Percentiles rank a stretch among this genome's conserved stretches.
phyloP scores from a whole-genome alignment of 805 yeast genomes.

The Zygoascus flipseniorum region DNA sequence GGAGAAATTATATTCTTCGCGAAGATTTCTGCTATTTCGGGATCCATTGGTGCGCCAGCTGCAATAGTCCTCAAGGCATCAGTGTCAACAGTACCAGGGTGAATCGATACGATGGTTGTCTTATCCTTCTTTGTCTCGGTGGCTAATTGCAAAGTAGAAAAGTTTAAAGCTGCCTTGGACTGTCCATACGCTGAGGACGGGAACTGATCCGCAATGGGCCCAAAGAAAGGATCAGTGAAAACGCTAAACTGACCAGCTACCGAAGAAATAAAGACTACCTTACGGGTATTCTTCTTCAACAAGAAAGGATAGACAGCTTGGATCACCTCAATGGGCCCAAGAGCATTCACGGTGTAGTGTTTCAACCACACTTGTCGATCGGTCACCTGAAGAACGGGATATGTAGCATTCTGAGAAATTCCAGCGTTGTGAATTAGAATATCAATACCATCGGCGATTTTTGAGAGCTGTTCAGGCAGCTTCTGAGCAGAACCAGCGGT shows the following conservation, averaged over 20 bases:
- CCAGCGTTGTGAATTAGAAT: slow-evolving; percentile 26
- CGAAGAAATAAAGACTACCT: slow-evolving; percentile 25
- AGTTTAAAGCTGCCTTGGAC: slow-evolving; percentile 34
- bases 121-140: slow-evolving; percentile 23
- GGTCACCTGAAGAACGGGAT: not conserved
- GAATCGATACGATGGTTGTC: slow-evolving; percentile 27
- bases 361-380: slow-evolving; percentile 5
- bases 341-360: slow-evolving; percentile 19
- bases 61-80: slow-evolving; percentile 23
- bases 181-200: slow-evolving; percentile 28
- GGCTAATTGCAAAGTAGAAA: slow-evolving; percentile 23
- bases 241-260: slow-evolving; percentile 20
- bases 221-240: not conserved
- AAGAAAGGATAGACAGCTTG: slow-evolving; percentile 21
- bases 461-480: slow-evolving; percentile 12
- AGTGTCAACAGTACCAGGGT: slow-evolving; percentile 36
- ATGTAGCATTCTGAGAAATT: slow-evolving; percentile 4
- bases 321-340: slow-evolving; percentile 21
- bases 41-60: not conserved
- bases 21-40: slow-evolving; percentile 1
- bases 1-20: slow-evolving; percentile 12
- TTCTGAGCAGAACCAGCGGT: slow-evolving; percentile 14
- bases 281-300: slow-evolving; percentile 17
- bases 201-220: slow-evolving; percentile 5
- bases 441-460: slow-evolving; percentile 21